phyloP scores from a whole-genome alignment of 2,329 filamentous ascomycete species.

The Triangularia setosa region DNA sequence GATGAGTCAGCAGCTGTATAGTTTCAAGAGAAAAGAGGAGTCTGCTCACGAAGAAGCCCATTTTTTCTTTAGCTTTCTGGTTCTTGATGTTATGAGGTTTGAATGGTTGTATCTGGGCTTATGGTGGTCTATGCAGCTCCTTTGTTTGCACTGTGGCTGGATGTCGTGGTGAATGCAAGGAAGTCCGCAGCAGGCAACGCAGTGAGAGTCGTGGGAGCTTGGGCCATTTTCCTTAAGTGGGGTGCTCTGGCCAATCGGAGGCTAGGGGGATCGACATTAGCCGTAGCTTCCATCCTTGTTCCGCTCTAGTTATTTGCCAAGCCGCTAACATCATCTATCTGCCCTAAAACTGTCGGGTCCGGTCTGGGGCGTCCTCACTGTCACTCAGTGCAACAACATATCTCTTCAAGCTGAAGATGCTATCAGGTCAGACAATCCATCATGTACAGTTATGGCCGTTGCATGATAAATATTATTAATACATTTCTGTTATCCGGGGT shows the following conservation, averaged over 20 bases:
- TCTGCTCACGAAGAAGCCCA: neutral
- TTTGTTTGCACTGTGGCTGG: neutral
- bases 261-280: neutral
- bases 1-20: constrained; percentile 12
- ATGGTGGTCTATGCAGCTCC: neutral
- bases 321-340: neutral
- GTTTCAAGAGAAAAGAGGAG: constrained; percentile 27
- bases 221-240: neutral
- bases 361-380: neutral
- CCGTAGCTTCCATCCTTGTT: neutral
- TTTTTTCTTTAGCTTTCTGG: neutral
- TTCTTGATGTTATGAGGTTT: neutral
- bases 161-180: neutral
- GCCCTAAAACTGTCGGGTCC: neutral
- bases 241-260: neutral
- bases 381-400: neutral
- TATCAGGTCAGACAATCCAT: neutral
- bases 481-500: neutral
- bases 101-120: neutral
- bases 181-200: neutral
- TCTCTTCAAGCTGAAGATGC: neutral
- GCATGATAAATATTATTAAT: neutral
- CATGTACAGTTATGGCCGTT: neutral
- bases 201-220: neutral
- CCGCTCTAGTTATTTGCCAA: neutral